Percentiles rank a stretch among this genome's conserved stretches.
Conservation (phyloP, 495 filamentous ascomycete genomes). For the Aspergillus steynii region DNA sequence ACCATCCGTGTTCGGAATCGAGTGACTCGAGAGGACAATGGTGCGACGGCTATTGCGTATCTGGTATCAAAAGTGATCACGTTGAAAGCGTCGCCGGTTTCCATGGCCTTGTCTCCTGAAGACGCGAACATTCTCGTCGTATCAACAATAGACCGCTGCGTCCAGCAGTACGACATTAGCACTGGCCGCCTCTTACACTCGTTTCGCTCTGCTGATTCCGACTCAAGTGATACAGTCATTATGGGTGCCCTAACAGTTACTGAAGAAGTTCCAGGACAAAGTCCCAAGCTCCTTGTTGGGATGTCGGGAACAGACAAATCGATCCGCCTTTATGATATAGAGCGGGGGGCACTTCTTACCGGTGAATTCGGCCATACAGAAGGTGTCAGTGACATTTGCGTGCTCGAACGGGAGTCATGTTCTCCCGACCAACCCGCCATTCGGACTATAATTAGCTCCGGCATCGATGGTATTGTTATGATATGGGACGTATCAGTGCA, state of each 20-base stretch:
- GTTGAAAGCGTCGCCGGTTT: conserved; percentile 80
- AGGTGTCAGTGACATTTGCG: conserved; percentile 77
- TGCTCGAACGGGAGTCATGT: conserved; percentile 55
- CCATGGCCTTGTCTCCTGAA: conserved; percentile 69
- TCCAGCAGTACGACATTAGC: conserved; percentile 72
- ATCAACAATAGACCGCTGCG: conserved; percentile 78
- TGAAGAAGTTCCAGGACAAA: conserved; percentile 36
- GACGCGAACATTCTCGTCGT: conserved; percentile 63
- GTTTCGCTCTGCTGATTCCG: conserved; percentile 80
- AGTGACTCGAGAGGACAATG: conserved; percentile 63
- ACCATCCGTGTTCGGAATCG: conserved; percentile 77
- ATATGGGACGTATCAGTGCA: conserved; percentile 67
- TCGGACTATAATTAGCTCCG: conserved; percentile 68
- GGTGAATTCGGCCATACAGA: conserved; percentile 95
- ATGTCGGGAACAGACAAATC: conserved; percentile 94
- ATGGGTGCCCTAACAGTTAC: conserved; percentile 70
- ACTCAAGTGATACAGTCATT: conserved; percentile 76
- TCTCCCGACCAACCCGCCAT: conserved; percentile 41
- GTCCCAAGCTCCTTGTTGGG: conserved; percentile 65
- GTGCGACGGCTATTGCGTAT: conserved; percentile 70
- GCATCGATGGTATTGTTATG: conserved; percentile 84
- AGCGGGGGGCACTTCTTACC: conserved; percentile 72
- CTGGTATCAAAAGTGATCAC: conserved; percentile 72
- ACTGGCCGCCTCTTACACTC: conserved; percentile 68
- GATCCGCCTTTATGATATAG: conserved; percentile 80